phyloP scores from a whole-genome alignment of 257 asterid genomes.

The Fraxinus pennsylvanica region DNA sequence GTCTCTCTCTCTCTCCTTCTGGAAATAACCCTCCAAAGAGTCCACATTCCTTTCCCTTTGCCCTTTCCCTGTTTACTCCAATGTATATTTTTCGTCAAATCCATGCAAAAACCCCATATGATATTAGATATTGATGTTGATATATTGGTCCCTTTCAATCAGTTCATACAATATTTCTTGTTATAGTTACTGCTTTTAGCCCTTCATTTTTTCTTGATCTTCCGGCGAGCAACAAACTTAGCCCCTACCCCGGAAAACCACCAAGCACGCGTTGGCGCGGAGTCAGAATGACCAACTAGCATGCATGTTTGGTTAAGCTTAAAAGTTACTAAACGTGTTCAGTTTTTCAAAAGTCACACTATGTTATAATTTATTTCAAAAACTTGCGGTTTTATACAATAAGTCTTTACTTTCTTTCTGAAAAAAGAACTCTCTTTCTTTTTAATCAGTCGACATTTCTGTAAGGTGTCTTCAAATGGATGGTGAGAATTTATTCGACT shows the following conservation, averaged over 20 bases:
- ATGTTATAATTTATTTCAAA: no score
- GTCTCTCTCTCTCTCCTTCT: constrained; percentile 11
- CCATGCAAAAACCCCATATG: background rate
- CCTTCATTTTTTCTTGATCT: constrained; percentile 9
- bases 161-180: constrained; percentile 15
- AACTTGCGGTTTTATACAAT: no score
- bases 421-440: background rate
- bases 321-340: background rate
- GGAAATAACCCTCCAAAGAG: constrained; percentile 9
- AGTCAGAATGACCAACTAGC: background rate
- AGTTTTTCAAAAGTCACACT: background rate
- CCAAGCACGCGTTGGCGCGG: background rate
- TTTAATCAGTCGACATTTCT: constrained; percentile 17
- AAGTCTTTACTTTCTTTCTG: no score
- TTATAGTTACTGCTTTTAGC: background rate
- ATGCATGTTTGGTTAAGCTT: background rate
- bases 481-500: constrained; percentile 38
- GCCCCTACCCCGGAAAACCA: background rate
- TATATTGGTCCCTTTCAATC: constrained; percentile 56
- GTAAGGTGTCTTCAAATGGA: constrained; percentile 37
- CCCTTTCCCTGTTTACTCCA: constrained; percentile 10
- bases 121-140: constrained; percentile 47
- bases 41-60: background rate
- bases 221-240: background rate
- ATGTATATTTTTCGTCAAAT: constrained; percentile 7